Evolutionary conservation across 2,329 filamentous ascomycete genomes (phyloP).

Genomic region (Cladosporium austrohemisphaericum): DNA sequence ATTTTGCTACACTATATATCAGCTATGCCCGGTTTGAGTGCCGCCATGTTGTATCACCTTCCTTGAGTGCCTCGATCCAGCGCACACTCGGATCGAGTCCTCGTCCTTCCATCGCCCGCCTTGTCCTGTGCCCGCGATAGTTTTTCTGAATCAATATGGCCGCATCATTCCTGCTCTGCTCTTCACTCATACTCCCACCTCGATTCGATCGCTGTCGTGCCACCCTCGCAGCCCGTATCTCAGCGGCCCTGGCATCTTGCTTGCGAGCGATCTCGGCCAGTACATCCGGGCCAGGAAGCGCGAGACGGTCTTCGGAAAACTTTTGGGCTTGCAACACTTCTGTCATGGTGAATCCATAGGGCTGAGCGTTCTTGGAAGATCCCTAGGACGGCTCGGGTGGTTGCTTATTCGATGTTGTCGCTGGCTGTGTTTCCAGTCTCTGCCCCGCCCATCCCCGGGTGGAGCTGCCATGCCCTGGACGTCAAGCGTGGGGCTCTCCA

Average conservation of each 20-base stretch:
- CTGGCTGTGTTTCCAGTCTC: too few species aligned
- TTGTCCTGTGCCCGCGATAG: conserved; percentile 71
- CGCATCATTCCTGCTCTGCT: conserved; percentile 20
- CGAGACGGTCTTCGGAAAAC: conserved; percentile 18
- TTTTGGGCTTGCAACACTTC: conserved; percentile 14
- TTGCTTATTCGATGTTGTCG: conserved; percentile 8
- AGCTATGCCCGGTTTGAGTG: too few species aligned
- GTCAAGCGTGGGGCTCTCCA: too few species aligned
- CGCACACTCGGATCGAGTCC: conserved; percentile 65
- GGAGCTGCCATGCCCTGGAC: too few species aligned
- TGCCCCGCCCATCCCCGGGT: too few species aligned
- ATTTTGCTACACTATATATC: conserved; percentile 41
- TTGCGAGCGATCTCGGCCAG: conserved; percentile 33
- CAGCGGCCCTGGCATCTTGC: conserved; percentile 29
- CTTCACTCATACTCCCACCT: not conserved
- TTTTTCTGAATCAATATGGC: conserved; percentile 50
- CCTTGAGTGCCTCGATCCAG: conserved; percentile 55
- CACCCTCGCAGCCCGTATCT: conserved; percentile 2
- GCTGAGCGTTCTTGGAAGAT: not conserved
- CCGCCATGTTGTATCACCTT: too few species aligned
- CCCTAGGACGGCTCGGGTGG: conserved; percentile 8
- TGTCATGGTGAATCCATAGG: not conserved
- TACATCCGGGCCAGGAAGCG: conserved; percentile 31
- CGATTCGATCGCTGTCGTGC: conserved; percentile 4
- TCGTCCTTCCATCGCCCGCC: conserved; percentile 67